Evolutionary conservation across 352 stramenopile genomes (phyloP), one percentile per base, ranked within the genome.

Genomic region (Phytopythium oedochilum): DNA sequence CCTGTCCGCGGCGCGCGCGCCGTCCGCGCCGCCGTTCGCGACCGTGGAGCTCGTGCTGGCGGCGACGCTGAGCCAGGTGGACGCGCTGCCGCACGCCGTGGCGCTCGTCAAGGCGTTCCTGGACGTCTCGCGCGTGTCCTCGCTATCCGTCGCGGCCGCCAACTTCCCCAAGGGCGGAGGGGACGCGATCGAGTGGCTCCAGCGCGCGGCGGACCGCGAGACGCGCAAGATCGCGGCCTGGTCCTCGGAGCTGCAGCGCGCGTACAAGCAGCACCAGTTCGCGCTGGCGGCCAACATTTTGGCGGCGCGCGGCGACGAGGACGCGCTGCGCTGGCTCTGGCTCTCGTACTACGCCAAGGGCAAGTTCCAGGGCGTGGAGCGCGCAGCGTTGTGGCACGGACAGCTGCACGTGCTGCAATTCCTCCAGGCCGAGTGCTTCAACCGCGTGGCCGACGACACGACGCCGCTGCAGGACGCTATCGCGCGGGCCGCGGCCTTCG

Each of bases 211-310:
- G n/a, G 14, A 5, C 2, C 55, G 63, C 7, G 69, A 78, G 51
- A 59, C 59, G 43, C 59, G 46, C 9, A 74, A 74, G 49, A 57
- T 75, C 14, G 25, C 40, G 0, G 26, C 35, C 4, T 78, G 69
- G 69, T 78, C 69, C 2, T 78, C 66, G 15, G 69, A 78, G 48
- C 39, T 78, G 6, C 64, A 61, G 2, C 66, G 69, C 15, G 55
- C 51, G 23, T 78, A 75, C 46, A 57, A 34, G 60, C 69, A 78
- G 53, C 68, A 55, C 58, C 66, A 78, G 47, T 75, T 78, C 44
- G 49, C 68, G 53, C 66, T 57, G 5, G 53, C 59, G 32, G 52
- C 71, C 43, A 75, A 78, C 42, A 39, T 40, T 22, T 59, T 66
- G 5, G 66, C 69, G 1, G 59, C 51, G 6, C 57, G 60, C 20